Base-by-base conservation (phyloP, 2,329 filamentous ascomycete genomes). In the Davidsoniella australis region DNA sequence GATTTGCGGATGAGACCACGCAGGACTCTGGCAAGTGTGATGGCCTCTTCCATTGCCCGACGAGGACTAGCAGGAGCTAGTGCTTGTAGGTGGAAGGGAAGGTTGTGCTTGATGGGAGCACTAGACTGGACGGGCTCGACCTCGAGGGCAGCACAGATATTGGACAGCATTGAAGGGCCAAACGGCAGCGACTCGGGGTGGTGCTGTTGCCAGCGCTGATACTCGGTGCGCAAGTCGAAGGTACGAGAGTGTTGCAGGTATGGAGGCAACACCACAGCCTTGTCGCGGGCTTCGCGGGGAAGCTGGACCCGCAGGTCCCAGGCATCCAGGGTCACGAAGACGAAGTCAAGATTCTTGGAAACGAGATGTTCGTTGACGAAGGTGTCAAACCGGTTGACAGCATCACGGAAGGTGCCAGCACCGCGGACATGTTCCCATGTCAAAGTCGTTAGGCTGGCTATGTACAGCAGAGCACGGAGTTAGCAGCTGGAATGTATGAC, bases 351-450 rank as follows among this genome's bases (percentile, higher is more conserved):
- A 63, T 94, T 91, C 66, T 94, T 88, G 56, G 80, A 81, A 48
- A 85, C 78, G 58, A 98, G 71, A 63, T 95, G 85, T 67, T 98
- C 89, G 58, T 82, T 82, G 61, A 87, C 87, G 65, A 95, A 98
- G 55, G 81, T 74, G 66, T 94, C 88, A 68, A 98, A 95, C 58
- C 86, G 85, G 67, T 84, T 85, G 69, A 98, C 83, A 57, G 91
- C 91, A 68, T 96, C 91, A 59, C 89, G 82, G 77, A 96, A 98
- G 57, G 87, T 89, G 57, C 91, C 91, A 63, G 91, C 89, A 66
- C 89, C 93, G 64, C 89, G 84, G 63, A 98, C 91, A 70, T 98
- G 89, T 66, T 98, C 91, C 91, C 91, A 98, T 49, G 91, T 96
- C 60, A 98, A 72, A 57, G 91, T 98, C 42, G 91, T 98, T 64